Evolutionary conservation across 768 basidiomycete genomes (phyloP), one percentile per base, ranked within the genome.

Genomic region (Mycena amicta): DNA sequence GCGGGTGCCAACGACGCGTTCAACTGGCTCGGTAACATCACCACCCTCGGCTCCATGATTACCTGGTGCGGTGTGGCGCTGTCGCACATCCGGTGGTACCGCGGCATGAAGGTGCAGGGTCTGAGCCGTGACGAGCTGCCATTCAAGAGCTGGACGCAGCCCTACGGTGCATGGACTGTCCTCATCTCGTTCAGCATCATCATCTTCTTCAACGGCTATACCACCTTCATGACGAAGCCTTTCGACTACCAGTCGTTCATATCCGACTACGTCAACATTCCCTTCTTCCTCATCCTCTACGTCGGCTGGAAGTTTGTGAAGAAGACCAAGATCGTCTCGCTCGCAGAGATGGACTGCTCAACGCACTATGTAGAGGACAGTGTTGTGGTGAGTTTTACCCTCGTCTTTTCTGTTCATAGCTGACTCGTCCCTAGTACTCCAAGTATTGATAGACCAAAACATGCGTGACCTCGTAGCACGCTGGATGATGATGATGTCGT

Each of bases 21-120:
- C 67, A 66, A 66, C 56, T 78, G 72, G 72, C 71, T 81, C 46
- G 69, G 72, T 56, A 78, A 78, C 70, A 71, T 81, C 67, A 69
- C 67, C 23, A 52, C 67, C 30, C 57, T 68, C 20, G 63, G 67
- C 23, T 66, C 65, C n/a, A 60, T 68, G 55, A 67, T 81, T 56
- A 78, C 77, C 30, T 82, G 81, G 81, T 61, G 66, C 39, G 76
- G 73, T 46, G 77, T 83, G 60, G 71, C 70, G 47, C 41, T 80
- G 55, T 71, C 76, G 13, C 79, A 79, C 72, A 72, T 80, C 43
- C 74, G 64, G 33, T 65, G 55, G 55, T 58, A 75, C 63, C 62
- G 66, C 22, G 82, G 75, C 41, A 59, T 77, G 67, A 69, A 71
- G 60, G 69, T 60, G 5, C 82, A 68, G 29, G 66, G 66, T 12